Evolutionary conservation across 2,329 filamentous ascomycete species (phyloP).

Genomic region (Penicillium occitanis): DNA sequence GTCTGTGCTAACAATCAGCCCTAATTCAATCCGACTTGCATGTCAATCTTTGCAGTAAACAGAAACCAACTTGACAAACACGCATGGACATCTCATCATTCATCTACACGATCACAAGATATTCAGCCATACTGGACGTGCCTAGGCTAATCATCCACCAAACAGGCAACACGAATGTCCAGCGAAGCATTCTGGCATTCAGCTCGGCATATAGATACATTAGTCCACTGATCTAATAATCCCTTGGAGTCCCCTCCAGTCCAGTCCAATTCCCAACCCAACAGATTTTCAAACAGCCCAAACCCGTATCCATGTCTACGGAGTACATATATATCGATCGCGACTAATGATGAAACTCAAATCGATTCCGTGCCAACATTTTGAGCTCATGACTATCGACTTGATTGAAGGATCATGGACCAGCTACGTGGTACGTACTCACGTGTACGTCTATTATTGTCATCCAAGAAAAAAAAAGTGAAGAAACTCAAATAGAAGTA

Average conservation of each 20-base stretch:
- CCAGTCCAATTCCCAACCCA: not conserved
- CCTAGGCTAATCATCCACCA: not conserved
- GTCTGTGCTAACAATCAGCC: not conserved
- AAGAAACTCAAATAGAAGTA: not conserved
- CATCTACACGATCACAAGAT: not conserved
- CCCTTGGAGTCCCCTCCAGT: not conserved
- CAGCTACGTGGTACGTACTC: slow-evolving; percentile 1
- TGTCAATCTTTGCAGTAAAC: not conserved
- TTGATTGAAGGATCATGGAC: not conserved
- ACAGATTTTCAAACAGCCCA: not conserved
- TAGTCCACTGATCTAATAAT: not conserved
- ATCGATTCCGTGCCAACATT: not conserved
- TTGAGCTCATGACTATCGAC: not conserved
- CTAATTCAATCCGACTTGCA: not conserved
- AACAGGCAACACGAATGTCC: not conserved
- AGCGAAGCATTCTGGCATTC: not conserved
- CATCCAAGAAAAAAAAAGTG: not conserved
- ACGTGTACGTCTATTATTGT: not conserved
- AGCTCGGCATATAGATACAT: not conserved
- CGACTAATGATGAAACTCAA: not conserved
- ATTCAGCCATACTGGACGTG: not conserved
- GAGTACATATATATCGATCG: not conserved
- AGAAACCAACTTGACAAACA: not conserved
- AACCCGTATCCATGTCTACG: not conserved
- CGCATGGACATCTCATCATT: not conserved